Evolutionary conservation across 768 basidiomycete genomes (phyloP), one percentile per base, ranked within the genome.

Genomic region (Boletellus ananiceps): DNA sequence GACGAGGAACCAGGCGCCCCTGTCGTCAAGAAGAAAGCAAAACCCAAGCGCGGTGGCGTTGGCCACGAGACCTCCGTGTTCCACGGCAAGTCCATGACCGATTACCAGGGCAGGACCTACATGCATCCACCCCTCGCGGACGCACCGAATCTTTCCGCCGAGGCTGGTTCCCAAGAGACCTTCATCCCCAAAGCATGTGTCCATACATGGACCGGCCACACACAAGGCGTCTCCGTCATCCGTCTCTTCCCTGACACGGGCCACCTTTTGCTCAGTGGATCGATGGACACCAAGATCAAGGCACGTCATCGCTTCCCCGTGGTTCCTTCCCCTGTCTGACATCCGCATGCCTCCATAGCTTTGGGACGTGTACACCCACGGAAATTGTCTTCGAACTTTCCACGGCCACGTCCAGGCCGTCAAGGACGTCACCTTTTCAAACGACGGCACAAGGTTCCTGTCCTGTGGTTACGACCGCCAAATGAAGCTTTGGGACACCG

Each of bases 401-500:
- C 87, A 94, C 67, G 96, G 96, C 3, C 96, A 99, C 67, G 82
- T 84, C 44, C 93, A 96, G 62, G 93, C 94, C 23, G 93, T 99
- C 56, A 96, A 96, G 69, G 96, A 99, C 56, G 78, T 99, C 52
- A 84, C 84, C 8, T 99, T 99, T 69, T 93, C 93, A 45, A 97
- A 96, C 64, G 88, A 92, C 55, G 96, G 96, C 2, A 79, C 78
- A 32, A 78, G 76, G 55, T 98, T 99, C 74, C 67, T 99, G 42
- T 93, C 90, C 14, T 95, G 94, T 57, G 86, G 82, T 44, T 98
- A 96, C 61, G 96, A 99, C 68, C 87, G 93, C 44, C 88, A 93
- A 65, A 93, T 98, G 84, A 99, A 99, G 70, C 76, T 97, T 12
- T 99, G 96, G 96, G 95, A 99, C 61, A 97, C 96, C 16, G 96